A percentile compares a stretch with the other conserved stretches of the same genome.
These are phyloP conservation scores for Vinca minor DNA, from an alignment of 257 asterid species.

Conservation along the genomic window DNA sequence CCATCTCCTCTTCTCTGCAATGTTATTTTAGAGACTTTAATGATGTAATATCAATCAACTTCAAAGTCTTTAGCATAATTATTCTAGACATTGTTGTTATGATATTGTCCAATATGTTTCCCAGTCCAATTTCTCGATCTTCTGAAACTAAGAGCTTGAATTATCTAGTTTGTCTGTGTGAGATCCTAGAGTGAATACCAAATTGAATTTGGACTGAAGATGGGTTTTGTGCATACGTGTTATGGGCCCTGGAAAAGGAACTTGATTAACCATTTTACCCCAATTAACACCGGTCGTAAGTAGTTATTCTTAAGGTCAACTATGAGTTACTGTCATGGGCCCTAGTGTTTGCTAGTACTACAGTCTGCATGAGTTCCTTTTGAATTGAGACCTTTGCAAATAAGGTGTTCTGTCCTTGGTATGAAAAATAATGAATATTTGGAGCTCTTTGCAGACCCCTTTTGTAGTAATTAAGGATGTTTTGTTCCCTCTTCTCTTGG, in stretches of 20 bases:
- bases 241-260: neutral
- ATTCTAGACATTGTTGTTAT: neutral
- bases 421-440: neutral
- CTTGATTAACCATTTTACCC: neutral
- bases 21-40: neutral
- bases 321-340: neutral
- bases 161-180: neutral
- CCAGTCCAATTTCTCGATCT: neutral
- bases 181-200: neutral
- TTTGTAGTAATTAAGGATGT: neutral
- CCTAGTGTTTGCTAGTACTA: no score
- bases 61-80: no score
- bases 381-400: neutral
- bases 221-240: neutral
- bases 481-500: neutral
- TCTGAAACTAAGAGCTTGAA: slow-evolving; percentile 1
- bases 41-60: neutral
- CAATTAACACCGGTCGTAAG: neutral
- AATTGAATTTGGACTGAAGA: neutral
- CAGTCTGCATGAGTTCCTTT: neutral
- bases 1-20: slow-evolving; percentile 16
- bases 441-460: neutral
- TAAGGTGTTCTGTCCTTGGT: no score
- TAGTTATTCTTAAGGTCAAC: neutral
- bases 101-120: neutral